Evolutionary conservation across 345 rosid genomes (phyloP).

Genomic region (Eutrema heterophyllum): DNA sequence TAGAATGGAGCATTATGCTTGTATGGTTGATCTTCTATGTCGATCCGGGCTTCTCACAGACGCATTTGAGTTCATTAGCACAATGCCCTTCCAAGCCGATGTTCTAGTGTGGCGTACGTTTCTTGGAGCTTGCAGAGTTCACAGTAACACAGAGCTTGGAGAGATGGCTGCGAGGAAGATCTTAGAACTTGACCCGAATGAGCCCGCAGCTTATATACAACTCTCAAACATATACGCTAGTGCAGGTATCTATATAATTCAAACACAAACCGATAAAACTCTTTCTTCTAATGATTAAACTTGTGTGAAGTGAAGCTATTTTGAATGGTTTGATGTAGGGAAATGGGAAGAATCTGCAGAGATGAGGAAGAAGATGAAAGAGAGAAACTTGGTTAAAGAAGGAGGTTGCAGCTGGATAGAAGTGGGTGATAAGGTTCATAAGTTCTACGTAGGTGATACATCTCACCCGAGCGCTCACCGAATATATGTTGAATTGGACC

Average conservation of each 20-base stretch:
- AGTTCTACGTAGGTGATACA: slow-evolving; percentile 68
- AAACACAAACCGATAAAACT: background rate
- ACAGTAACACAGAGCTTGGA: slow-evolving; percentile 51
- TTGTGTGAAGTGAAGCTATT: background rate
- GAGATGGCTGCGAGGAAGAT: slow-evolving; percentile 56
- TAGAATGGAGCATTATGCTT: slow-evolving; percentile 70
- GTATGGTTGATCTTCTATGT: slow-evolving; percentile 76
- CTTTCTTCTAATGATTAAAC: background rate
- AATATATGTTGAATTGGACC: slow-evolving; percentile 48
- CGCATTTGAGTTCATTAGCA: slow-evolving; percentile 51
- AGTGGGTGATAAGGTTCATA: slow-evolving; percentile 53
- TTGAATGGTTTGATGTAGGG: slow-evolving; percentile 16
- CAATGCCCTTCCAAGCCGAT: slow-evolving; percentile 53
- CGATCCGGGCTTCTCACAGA: slow-evolving; percentile 53
- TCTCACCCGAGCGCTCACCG: slow-evolving; percentile 43
- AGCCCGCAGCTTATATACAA: slow-evolving; percentile 62
- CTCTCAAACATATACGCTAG: slow-evolving; percentile 69
- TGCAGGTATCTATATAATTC: slow-evolving; percentile 15
- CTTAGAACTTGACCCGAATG: slow-evolving; percentile 55
- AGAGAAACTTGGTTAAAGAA: slow-evolving; percentile 55
- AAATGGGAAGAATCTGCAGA: slow-evolving; percentile 54
- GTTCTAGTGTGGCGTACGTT: slow-evolving; percentile 65
- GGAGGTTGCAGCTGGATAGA: slow-evolving; percentile 86
- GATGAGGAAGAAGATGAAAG: slow-evolving; percentile 61
- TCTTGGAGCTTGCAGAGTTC: slow-evolving; percentile 67